These are phyloP conservation scores for Podila verticillata DNA, from an alignment of 192 early-diverging fungal genomes.

Conservation along the genomic window DNA sequence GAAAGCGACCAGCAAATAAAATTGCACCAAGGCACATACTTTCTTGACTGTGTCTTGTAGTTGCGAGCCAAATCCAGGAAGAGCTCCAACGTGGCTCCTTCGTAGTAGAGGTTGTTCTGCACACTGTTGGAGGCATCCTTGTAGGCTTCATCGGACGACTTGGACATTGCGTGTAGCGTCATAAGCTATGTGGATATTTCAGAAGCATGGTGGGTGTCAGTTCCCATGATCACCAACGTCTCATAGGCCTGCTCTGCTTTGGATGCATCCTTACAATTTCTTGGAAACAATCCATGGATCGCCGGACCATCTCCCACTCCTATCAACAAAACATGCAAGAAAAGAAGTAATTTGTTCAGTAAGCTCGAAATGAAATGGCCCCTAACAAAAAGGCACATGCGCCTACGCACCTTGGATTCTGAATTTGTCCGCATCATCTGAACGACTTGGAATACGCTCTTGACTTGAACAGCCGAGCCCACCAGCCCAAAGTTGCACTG, in stretches of 20 bases:
- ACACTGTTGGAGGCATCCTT: constrained; percentile 67
- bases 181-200: constrained; percentile 45
- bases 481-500: constrained; percentile 53
- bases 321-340: constrained; percentile 17
- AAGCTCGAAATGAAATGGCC: background rate
- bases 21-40: constrained; percentile 26
- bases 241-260: too few species aligned
- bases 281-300: constrained; percentile 66
- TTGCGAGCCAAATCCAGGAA: constrained; percentile 58
- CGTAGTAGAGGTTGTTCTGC: constrained; percentile 79
- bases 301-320: constrained; percentile 62
- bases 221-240: too few species aligned
- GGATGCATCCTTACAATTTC: constrained; percentile 60
- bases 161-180: constrained; percentile 62
- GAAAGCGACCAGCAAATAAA: too few species aligned
- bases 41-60: constrained; percentile 58
- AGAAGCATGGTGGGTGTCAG: background rate
- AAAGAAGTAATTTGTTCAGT: background rate
- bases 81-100: constrained; percentile 68
- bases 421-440: constrained; percentile 33
- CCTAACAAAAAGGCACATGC: background rate
- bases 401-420: constrained; percentile 21
- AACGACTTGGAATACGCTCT: constrained; percentile 40
- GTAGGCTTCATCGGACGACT: constrained; percentile 58
- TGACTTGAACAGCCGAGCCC: constrained; percentile 39